Evolutionary conservation across 176 grass and related monocot species (phyloP).

Genomic region (Bonia amplexicaulis): DNA sequence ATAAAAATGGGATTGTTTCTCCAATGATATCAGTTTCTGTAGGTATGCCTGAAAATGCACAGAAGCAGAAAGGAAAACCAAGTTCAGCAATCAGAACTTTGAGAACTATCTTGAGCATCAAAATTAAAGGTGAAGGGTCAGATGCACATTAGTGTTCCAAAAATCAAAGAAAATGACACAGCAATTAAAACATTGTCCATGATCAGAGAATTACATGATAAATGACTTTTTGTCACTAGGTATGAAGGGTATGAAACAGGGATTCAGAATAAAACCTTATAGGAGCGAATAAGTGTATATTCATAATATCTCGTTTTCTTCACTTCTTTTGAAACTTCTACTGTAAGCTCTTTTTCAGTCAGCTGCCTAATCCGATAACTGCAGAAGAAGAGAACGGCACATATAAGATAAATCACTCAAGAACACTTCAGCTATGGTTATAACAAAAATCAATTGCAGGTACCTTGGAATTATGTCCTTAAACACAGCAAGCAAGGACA

Average conservation of each 20-base stretch:
- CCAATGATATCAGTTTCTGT: slow-evolving; percentile 64
- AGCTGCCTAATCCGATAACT: slow-evolving; percentile 91
- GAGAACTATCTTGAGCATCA: not conserved
- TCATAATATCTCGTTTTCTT: slow-evolving; percentile 75
- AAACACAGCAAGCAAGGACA: slow-evolving; percentile 93
- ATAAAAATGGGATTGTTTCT: slow-evolving; percentile 55
- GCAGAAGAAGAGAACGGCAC: slow-evolving; percentile 27
- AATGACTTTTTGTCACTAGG: not conserved
- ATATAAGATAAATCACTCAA: slow-evolving; percentile 5
- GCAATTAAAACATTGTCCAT: not conserved
- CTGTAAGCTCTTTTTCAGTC: slow-evolving; percentile 82
- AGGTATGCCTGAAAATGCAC: slow-evolving; percentile 69
- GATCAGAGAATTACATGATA: not conserved
- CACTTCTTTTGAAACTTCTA: slow-evolving; percentile 86
- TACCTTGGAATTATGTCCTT: slow-evolving; percentile 82
- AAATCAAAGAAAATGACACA: not conserved
- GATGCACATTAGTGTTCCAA: not conserved
- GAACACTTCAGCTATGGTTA: not conserved
- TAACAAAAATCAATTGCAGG: not conserved
- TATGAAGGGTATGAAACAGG: not conserved
- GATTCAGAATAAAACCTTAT: slow-evolving; percentile 56
- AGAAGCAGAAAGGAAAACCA: not conserved
- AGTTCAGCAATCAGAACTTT: slow-evolving; percentile 6
- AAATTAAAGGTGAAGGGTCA: not conserved
- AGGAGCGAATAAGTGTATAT: slow-evolving; percentile 80